These are phyloP conservation scores for Trichomonas gallinae DNA, from an alignment of 208 protist genomes.

Conservation along the genomic window DNA sequence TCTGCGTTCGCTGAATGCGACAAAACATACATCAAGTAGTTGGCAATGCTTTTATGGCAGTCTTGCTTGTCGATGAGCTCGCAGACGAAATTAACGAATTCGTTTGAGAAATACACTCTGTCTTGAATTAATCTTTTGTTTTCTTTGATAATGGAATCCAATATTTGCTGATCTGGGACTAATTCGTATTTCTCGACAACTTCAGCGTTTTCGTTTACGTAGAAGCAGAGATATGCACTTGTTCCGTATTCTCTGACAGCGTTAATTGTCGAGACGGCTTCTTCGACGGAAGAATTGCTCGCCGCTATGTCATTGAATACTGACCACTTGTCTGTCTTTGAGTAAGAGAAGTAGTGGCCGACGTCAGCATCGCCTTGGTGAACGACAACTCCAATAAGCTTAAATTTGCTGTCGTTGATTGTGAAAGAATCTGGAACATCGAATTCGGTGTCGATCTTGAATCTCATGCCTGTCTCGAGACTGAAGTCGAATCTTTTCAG, in stretches of 20 bases:
- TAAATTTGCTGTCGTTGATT: neutral
- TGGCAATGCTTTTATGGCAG: neutral
- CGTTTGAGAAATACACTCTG: neutral
- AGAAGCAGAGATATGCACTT: neutral
- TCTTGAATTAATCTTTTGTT: neutral
- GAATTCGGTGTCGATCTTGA: neutral
- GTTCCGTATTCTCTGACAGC: neutral
- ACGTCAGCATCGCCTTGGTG: neutral
- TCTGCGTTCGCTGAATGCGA: neutral
- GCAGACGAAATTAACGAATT: neutral
- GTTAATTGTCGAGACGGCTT: no score
- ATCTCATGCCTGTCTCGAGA: neutral
- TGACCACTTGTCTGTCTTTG: neutral
- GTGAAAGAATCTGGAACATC: neutral
- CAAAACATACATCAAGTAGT: neutral
- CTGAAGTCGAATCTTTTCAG: neutral
- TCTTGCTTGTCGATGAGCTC: neutral
- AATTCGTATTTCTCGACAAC: neutral
- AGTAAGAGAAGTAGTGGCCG: neutral
- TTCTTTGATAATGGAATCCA: neutral
- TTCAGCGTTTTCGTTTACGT: neutral
- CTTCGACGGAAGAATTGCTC: neutral
- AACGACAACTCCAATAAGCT: neutral
- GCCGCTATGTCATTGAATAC: neutral
- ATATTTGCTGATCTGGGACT: neutral